phyloP scores from a whole-genome alignment of 352 stramenopile species.

The Pythium dissimile region DNA sequence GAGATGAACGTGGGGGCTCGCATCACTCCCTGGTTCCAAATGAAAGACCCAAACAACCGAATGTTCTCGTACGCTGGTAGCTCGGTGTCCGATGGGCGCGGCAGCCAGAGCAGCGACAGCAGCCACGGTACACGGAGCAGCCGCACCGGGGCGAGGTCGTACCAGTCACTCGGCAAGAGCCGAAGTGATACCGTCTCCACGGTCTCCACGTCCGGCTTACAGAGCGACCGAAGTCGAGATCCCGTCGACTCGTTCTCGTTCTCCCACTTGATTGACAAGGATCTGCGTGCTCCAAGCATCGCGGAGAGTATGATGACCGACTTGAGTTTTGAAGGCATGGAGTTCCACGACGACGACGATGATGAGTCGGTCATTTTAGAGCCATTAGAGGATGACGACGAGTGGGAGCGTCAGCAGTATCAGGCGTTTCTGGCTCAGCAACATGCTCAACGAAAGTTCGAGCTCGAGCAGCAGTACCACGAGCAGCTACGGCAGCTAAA shows the following conservation, averaged over 20 bases:
- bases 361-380: neutral
- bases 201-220: neutral
- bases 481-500: neutral
- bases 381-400: neutral
- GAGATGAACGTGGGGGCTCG: constrained; percentile 9
- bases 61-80: constrained; percentile 5
- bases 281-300: neutral
- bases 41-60: neutral
- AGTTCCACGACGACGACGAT: constrained; percentile 2
- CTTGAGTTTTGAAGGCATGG: neutral
- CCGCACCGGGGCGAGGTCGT: no score
- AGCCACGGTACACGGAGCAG: neutral
- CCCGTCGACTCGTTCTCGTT: constrained; percentile 4
- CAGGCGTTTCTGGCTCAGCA: neutral
- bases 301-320: neutral
- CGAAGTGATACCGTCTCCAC: neutral
- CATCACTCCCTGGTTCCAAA: constrained; percentile 11
- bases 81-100: neutral
- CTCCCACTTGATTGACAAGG: neutral
- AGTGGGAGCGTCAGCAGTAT: neutral
- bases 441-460: neutral
- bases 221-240: neutral
- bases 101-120: neutral
- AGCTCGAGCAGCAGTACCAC: neutral
- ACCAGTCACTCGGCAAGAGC: neutral